A percentile compares a stretch with the other conserved stretches of the same genome.
Evolutionary conservation across 2,329 filamentous ascomycete genomes (phyloP).

Genomic region (Pyrenochaeta sp.): DNA sequence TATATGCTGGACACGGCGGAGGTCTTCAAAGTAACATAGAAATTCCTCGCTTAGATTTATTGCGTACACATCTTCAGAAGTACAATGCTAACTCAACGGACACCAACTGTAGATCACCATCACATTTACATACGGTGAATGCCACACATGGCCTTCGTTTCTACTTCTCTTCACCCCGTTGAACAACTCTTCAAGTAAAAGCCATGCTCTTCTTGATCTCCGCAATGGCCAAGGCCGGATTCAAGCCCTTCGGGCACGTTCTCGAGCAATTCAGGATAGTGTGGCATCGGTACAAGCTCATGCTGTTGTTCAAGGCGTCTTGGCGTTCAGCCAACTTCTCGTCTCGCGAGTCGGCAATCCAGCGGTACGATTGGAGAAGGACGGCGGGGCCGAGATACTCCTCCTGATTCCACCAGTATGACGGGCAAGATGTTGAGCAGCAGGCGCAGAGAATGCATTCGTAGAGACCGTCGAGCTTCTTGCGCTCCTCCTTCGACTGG

Average conservation of each 20-base stretch:
- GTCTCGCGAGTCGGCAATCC: slow-evolving; percentile 94
- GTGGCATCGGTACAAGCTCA: slow-evolving; percentile 99
- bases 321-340: slow-evolving; percentile 88
- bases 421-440: slow-evolving; percentile 99
- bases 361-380: slow-evolving; percentile 96
- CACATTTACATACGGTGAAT: slow-evolving; percentile 15
- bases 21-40: neutral
- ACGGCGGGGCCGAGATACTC: slow-evolving; percentile 98
- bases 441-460: slow-evolving; percentile 99
- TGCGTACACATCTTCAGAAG: slow-evolving; percentile 14
- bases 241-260: slow-evolving; percentile 97
- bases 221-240: slow-evolving; percentile 93
- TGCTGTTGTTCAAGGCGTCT: slow-evolving; percentile 93
- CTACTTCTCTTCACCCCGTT: neutral
- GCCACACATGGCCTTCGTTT: neutral
- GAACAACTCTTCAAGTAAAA: slow-evolving; percentile 48
- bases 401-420: slow-evolving; percentile 99
- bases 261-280: slow-evolving; percentile 98
- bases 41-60: slow-evolving; percentile 2
- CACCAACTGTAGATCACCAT: neutral
- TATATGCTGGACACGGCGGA: too few relatives aligned
- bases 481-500: slow-evolving; percentile 89
- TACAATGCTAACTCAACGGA: slow-evolving; percentile 9
- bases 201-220: slow-evolving; percentile 99
- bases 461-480: slow-evolving; percentile 97